Percentiles rank a stretch among this genome's conserved stretches.
phyloP scores from a whole-genome alignment of 148 eudicot genomes.

The Rhododendron williamsianum region DNA sequence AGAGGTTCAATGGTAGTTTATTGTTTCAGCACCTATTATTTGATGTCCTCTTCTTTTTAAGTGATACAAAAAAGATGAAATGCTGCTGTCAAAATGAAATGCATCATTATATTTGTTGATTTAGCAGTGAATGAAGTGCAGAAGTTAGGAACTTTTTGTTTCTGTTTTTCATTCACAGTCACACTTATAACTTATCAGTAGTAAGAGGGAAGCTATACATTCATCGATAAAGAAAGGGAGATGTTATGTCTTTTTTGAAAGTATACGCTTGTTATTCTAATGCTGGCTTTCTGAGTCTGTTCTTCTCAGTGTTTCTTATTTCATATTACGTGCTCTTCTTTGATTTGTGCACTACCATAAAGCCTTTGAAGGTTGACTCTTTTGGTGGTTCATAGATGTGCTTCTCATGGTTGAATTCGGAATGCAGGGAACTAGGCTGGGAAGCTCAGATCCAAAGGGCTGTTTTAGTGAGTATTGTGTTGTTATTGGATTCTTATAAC shows the following conservation, averaged over 20 bases:
- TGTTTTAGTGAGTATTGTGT: constrained; percentile 74
- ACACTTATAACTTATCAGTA: neutral
- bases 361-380: neutral
- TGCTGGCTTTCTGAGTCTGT: neutral
- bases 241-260: neutral
- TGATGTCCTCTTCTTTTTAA: neutral
- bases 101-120: neutral
- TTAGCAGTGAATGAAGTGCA: neutral
- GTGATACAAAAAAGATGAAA: neutral
- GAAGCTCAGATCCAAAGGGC: constrained; percentile 98
- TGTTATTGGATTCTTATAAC: neutral
- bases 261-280: neutral
- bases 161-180: neutral
- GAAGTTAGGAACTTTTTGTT: neutral
- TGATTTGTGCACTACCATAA: neutral
- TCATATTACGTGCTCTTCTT: constrained; percentile 3
- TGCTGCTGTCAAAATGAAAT: neutral
- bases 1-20: neutral
- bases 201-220: neutral
- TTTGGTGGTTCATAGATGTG: neutral
- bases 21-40: neutral
- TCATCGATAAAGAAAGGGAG: neutral
- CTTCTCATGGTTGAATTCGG: constrained; percentile 8
- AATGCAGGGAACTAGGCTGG: constrained; percentile 94
- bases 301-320: neutral